These are phyloP conservation scores for Alternaria arbusti DNA, from an alignment of 2,329 filamentous ascomycete genomes.

Conservation along the genomic window DNA sequence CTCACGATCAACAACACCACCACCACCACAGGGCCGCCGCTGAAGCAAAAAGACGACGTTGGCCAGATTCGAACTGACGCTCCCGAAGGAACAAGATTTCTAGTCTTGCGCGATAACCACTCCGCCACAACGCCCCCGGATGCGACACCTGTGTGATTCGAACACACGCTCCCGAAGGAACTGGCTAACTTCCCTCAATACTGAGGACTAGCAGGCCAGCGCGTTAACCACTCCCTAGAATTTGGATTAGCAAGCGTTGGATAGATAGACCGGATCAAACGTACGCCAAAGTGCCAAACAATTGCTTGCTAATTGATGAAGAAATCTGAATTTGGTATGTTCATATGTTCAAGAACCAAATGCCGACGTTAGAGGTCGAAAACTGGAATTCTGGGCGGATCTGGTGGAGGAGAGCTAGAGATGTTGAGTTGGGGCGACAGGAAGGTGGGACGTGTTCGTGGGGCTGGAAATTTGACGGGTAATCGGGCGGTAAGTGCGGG, in stretches of 20 bases:
- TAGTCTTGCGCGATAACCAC: slow-evolving; percentile 52
- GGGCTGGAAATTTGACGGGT: neutral
- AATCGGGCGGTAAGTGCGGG: neutral
- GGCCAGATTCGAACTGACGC: slow-evolving; percentile 49
- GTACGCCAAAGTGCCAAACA: slow-evolving; percentile 9
- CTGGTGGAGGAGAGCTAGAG: neutral
- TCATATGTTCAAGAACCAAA: accelerated
- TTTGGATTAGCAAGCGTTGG: too few relatives aligned
- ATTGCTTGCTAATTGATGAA: slow-evolving; percentile 5
- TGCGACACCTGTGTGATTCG: slow-evolving; percentile 38
- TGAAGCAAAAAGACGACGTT: slow-evolving; percentile 34
- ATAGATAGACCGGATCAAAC: too few relatives aligned
- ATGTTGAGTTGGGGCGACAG: neutral
- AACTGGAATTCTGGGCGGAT: neutral
- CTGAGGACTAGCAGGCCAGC: neutral
- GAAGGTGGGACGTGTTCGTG: neutral
- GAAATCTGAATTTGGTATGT: neutral
- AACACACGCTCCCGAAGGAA: slow-evolving; percentile 41
- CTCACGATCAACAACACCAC: neutral
- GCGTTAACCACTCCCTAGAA: neutral
- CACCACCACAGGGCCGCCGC: accelerated
- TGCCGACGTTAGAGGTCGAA: neutral
- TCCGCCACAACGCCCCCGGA: slow-evolving; percentile 43
- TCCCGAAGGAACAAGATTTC: slow-evolving; percentile 51
- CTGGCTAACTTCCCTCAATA: slow-evolving; percentile 16